Evolutionary conservation across 257 asterid species (phyloP), one percentile per base, ranked within the genome.

Genomic region (Solanum peruvianum): DNA sequence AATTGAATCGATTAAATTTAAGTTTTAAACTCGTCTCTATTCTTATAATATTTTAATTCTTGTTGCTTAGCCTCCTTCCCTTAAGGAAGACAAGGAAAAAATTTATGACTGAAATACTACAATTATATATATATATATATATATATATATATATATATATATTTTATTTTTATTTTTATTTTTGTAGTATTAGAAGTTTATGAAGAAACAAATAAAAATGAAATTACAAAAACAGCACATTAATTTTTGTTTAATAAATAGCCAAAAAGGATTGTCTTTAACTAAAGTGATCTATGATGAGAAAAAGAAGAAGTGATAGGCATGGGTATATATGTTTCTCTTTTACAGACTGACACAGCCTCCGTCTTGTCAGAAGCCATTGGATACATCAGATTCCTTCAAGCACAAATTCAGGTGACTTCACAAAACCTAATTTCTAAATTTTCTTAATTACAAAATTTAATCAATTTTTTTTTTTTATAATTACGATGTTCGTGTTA

Each of bases 311-410:
- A 89, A 27, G 76, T 87, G 80, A 66, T 73, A 81, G 29, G 85
- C 85, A 81, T 81, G 85, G 85, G 31, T 6, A 49, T 81, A 49
- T 78, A 62, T 92, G 89, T 92, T 86, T 87, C 91, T 89, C 94
- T 92, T 96, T 95, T 96, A 93, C 99, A 96, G 99, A 96, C 98
- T 95, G 99, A 96, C 92, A 96, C 99, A 70, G 99, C 99, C 88
- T 96, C 99, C 88, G 99, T 96, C 86, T 92, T 96, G 95, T 96
- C 98, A 92, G 99, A 96, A 88, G 95, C 98, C 90, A 95, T 95
- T 89, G 98, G 95, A 67, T 94, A 92, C 93, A 96, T 96, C 93
- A 93, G 97, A 95, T 93, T 95, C 98, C 98, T 95, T 88, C 98
- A 95, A 56, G 92, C 90, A 52, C 99, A 94, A 88, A 95, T 96